Percentiles rank a stretch among this genome's conserved stretches.
These are phyloP conservation scores for Lotmaria passim DNA, from an alignment of 208 protist species.

Conservation along the genomic window DNA sequence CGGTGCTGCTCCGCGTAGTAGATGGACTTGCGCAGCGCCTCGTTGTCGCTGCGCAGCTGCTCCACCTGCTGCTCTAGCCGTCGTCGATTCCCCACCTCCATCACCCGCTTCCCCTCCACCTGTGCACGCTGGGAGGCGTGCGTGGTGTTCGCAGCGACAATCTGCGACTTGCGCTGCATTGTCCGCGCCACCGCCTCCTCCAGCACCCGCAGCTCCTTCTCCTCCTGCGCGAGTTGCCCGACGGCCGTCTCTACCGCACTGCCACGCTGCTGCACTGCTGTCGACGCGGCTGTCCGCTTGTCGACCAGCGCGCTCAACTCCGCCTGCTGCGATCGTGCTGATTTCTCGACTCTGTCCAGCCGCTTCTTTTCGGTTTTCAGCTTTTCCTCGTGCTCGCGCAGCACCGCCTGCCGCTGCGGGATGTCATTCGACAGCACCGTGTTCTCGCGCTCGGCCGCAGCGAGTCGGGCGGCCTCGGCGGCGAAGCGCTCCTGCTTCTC, in stretches of 20 bases:
- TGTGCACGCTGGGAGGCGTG: constrained; percentile 50
- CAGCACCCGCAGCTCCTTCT: constrained; percentile 68
- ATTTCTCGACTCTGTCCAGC: constrained; percentile 44
- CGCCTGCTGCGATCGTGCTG: constrained; percentile 63
- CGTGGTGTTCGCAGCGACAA: constrained; percentile 71
- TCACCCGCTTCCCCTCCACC: constrained; percentile 80
- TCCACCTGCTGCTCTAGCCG: constrained; percentile 91
- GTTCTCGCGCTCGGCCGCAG: constrained; percentile 87
- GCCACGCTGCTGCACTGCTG: constrained; percentile 54
- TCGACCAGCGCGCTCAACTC: constrained; percentile 57
- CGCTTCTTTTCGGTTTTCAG: constrained; percentile 45
- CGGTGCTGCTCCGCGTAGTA: constrained; percentile 93
- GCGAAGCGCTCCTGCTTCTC: constrained; percentile 79
- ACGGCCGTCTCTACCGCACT: constrained; percentile 63
- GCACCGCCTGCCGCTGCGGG: constrained; percentile 69
- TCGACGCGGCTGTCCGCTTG: constrained; percentile 52
- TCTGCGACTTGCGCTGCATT: constrained; percentile 72
- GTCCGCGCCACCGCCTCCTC: constrained; percentile 61
- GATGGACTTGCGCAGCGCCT: constrained; percentile 89
- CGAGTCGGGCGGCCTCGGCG: constrained; percentile 73
- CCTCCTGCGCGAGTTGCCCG: constrained; percentile 55
- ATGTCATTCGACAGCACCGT: constrained; percentile 80
- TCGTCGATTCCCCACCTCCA: constrained; percentile 88
- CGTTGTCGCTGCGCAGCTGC: constrained; percentile 86
- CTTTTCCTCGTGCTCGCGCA: constrained; percentile 84